phyloP scores from a whole-genome alignment of 2,329 filamentous ascomycete genomes.

The Fusarium sp. region DNA sequence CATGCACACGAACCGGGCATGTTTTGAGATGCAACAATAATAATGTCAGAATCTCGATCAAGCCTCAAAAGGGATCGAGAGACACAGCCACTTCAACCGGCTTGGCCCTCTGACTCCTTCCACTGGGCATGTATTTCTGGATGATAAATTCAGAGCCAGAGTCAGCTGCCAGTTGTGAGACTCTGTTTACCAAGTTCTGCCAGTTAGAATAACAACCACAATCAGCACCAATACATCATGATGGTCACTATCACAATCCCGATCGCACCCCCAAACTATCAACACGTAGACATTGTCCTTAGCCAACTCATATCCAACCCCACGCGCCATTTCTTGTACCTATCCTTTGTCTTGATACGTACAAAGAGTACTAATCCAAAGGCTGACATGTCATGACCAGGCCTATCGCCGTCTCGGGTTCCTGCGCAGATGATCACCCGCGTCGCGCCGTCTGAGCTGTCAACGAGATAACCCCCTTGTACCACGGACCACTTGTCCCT shows the following conservation, averaged over 20 bases:
- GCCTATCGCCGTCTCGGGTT: constrained; percentile 49
- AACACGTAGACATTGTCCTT: constrained; percentile 11
- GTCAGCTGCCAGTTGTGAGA: constrained; percentile 13
- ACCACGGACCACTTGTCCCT: constrained; percentile 37
- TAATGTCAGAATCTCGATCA: constrained; percentile 32
- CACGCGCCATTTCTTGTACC: constrained; percentile 42
- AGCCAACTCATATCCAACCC: constrained; percentile 19
- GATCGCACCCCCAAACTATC: constrained; percentile 16
- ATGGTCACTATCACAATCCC: constrained; percentile 12
- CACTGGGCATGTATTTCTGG: neutral
- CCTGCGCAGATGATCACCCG: constrained; percentile 51
- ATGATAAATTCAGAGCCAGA: constrained; percentile 1
- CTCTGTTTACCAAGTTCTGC: neutral
- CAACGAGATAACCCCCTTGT: constrained; percentile 36
- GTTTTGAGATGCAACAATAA: constrained; percentile 24
- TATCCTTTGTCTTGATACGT: constrained; percentile 9
- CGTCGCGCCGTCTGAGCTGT: constrained; percentile 44
- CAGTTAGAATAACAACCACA: constrained; percentile 17
- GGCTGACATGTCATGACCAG: constrained; percentile 29
- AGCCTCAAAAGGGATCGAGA: constrained; percentile 7
- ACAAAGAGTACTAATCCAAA: neutral
- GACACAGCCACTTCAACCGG: constrained; percentile 12
- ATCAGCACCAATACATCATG: constrained; percentile 17
- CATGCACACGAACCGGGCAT: constrained; percentile 21
- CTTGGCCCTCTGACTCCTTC: constrained; percentile 2